Evolutionary conservation across 768 basidiomycete species (phyloP), one percentile per base, ranked within the genome.

Genomic region (Pisolithus marmoratus): DNA sequence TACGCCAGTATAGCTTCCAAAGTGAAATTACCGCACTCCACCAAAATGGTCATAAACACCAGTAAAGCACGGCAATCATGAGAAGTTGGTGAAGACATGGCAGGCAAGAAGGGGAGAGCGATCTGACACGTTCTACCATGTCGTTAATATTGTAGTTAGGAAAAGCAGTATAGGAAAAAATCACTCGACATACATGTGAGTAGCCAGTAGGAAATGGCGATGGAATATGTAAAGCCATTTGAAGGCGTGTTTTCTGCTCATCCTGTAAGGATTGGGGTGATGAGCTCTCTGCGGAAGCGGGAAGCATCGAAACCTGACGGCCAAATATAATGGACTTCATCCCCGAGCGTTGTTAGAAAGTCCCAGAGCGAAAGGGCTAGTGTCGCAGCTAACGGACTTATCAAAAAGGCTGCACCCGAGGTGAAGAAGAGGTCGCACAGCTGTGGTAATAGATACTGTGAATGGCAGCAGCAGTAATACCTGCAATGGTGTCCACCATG

Each of bases 291-390:
- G 15, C 5, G 37, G 14, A 38, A 5, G 37, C 37, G 11, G n/a
- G 37, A 38, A 38, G 37, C 37, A 38, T 19, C n/a, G n/a, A 15
- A 19, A 8, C 37, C 37, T 38, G 2, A 38, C 37, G 37, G 42
- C 65, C 55, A 62, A 27, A 67, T 50, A 20, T 51, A 62, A 1
- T 50, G 36, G 29, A 57, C 48, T 43, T 64, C 63, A 15, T 64
- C 45, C 19, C 57, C 56, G 1, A 64, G 36, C 7, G 53, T 60
- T 12, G 55, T 6, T n/a, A n/a, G n/a, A n/a, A n/a, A n/a, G n/a
- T n/a, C n/a, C n/a, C n/a, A n/a, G n/a, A n/a, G n/a, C n/a, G n/a
- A n/a, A n/a, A n/a, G n/a, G n/a, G n/a, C n/a, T n/a, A n/a, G n/a
- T n/a, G n/a, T n/a, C n/a, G n/a, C n/a, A n/a, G n/a, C n/a, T n/a